Base-by-base conservation (phyloP, 257 asterid genomes). In the Cruciata laevipes region DNA sequence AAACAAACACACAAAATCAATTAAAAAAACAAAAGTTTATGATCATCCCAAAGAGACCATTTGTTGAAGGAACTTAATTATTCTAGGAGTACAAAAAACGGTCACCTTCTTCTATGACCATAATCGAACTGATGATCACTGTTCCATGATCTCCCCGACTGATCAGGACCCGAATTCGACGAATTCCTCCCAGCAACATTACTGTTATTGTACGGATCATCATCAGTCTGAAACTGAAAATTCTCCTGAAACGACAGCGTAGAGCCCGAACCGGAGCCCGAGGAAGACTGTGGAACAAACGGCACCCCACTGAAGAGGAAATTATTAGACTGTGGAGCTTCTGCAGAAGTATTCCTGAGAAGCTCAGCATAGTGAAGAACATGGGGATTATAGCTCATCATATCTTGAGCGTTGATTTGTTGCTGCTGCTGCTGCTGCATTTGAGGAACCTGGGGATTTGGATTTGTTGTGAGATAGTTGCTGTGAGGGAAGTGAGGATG, bases 361-460 rank as follows among this genome's bases (percentile, higher is more conserved):
- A 78, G 56, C 51, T 83, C 77, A 6, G 77, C 75, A 63, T 85
- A 78, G 12, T 80, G 81, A 42, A 64, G 65, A 70, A 71, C 69
- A 67, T 81, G 65, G 42, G 69, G 69, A 25, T 37, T 37, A 18
- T 61, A 61, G 11, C 47, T 38, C 2, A 68, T 57, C 14, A 53
- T 21, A 0, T 53, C 25, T 53, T n/a, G 60, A 53, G 24, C 3
- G 20, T 17, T 47, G 55, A 47, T n/a, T 3, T 47, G 55, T 68
- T 68, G 51, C 0, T 42, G 51, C 14, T 42, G 51, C 14, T 42
- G 60, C 30, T 60, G 65, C 0, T 47, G 53, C 33, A 53, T 14
- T 14, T 42, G 51, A 1, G 11, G 51, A 3, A 2, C 49, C 31
- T 33, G 65, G 9, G 12, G 63, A 38, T 16, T 47, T 47, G 0